Base-by-base conservation (phyloP, 805 yeast genomes). In the Vanderwaltozyma tropicalis region DNA sequence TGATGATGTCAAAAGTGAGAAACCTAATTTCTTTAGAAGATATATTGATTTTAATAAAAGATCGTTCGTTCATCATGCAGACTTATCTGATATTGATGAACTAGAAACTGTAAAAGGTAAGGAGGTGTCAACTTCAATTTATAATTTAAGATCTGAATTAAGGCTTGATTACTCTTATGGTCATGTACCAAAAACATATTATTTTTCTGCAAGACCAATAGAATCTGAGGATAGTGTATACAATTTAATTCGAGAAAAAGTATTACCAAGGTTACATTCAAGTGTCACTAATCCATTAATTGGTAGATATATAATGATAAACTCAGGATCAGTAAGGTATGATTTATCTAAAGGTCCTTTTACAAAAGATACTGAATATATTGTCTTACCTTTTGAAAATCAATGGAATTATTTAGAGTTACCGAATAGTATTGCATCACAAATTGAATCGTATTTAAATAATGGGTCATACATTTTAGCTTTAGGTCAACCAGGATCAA, bases 281-380 rank as follows among this genome's bases (percentile, higher is more conserved):
- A 49, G n/a, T 2, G 14, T 29, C 7, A 62, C 53, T 43, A 48
- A 53, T 59, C 40, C 42, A 9, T 47, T 55, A 13, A 44, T 47
- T 13, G 37, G 34, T 16, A 64, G 85, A 38, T 63, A 78, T 21
- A 71, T 86, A 19, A 61, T 83, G 32, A 74, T 84, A 42, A 89
- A 89, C 55, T 81, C 95, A 0, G 96, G 96, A 1, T 80, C 95
- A 4, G 72, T 88, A 3, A 71, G 96, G 38, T 89, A 84, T 53
- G 96, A 88, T 58, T 61, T 88, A 32, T 81, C 80, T 62, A 73
- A 78, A 53, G 97, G 96, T 0, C 78, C 80, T 1, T 88, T 80
- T 55, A 87, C 95, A 0, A 63, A 64, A 31, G 94, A 87, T 56
- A 69, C 89, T 0, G 81, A 81, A 47, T 89, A 69, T 53, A 83